Base-by-base conservation (phyloP, 176 grass and related monocot species). In the Eleusine indica region DNA sequence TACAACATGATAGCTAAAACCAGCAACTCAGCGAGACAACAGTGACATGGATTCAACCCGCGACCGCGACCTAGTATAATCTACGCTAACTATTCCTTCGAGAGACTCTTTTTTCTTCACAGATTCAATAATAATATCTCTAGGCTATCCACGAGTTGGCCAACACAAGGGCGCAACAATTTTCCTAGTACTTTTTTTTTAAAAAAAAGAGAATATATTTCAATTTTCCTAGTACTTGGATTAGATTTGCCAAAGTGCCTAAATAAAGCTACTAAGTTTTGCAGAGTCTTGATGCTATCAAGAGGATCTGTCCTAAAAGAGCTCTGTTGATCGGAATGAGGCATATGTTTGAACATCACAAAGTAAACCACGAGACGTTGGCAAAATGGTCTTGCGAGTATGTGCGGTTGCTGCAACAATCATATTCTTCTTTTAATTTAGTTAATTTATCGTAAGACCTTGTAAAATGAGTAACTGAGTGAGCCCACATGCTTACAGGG, bases 261-360 rank as follows among this genome's bases (percentile, higher is more conserved):
- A 68, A 14, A 56, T 61, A 29, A 82, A 42, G 14, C 30, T 21
- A 15, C 28, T 57, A 8, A n/a, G 81, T 30, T 85, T 64, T 79
- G 51, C 76, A 94, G 95, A 92, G 78, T 63, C 90, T 97, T 67
- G 81, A 92, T 79, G 84, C 95, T 84, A 63, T 97, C 43, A 97
- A 92, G 75, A 97, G 92, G 83, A 87, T 97, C 75, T 73, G 88
- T 29, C 95, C 95, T 53, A 97, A 92, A 73, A 90, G 47, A 60
- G 90, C 88, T 54, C 81, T 97, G 57, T 42, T 97, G 46, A 94
- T 92, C 89, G 95, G 95, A 76, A 94, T 97, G 95, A 94, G 85
- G 66, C 95, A 97, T 18, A 84, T 91, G 46, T 97, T 91, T 56
- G 95, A 94, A 80, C 90, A 97, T 56, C 71, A 94, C 22, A 87